phyloP scores from a whole-genome alignment of 2,329 filamentous ascomycete genomes.

The Zymoseptoria pseudotritici region DNA sequence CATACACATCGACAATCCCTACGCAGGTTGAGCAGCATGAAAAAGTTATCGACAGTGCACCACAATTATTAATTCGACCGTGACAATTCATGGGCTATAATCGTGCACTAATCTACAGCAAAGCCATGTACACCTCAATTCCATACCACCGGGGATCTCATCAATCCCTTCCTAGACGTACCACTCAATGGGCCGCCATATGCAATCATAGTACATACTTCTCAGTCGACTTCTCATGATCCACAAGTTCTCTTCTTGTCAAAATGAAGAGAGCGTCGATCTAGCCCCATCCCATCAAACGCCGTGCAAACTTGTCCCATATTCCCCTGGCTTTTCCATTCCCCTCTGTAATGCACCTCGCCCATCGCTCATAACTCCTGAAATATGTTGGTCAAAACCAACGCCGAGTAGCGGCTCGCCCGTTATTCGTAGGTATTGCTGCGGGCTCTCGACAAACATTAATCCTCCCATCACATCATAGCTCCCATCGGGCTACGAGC shows the following conservation, averaged over 20 bases:
- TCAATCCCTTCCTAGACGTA: not conserved
- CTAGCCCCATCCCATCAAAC: not conserved
- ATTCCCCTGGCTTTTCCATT: not conserved
- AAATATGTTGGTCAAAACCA: not conserved
- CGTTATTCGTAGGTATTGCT: not conserved
- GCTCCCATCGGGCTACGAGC: constrained; percentile 8
- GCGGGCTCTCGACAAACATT: not conserved
- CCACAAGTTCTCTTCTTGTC: constrained; percentile 12
- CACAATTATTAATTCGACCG: not conserved
- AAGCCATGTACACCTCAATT: constrained; percentile 1
- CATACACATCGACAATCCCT: not conserved
- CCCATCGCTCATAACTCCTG: not conserved
- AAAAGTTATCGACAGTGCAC: not conserved
- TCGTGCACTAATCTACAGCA: constrained; percentile 13
- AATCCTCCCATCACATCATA: not conserved
- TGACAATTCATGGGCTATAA: not conserved
- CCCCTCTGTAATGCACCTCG: not conserved
- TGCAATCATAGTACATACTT: constrained; percentile 6
- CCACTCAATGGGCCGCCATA: constrained; percentile 4
- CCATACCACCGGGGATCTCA: not conserved
- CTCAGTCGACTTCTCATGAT: not conserved
- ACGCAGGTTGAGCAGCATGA: not conserved
- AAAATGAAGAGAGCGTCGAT: constrained; percentile 14
- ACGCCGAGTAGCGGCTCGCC: not conserved
- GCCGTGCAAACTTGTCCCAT: not conserved